Evolutionary conservation across 2,329 filamentous ascomycete genomes (phyloP), one percentile per base, ranked within the genome.

Genomic region (Malbranchea cinnamomea): DNA sequence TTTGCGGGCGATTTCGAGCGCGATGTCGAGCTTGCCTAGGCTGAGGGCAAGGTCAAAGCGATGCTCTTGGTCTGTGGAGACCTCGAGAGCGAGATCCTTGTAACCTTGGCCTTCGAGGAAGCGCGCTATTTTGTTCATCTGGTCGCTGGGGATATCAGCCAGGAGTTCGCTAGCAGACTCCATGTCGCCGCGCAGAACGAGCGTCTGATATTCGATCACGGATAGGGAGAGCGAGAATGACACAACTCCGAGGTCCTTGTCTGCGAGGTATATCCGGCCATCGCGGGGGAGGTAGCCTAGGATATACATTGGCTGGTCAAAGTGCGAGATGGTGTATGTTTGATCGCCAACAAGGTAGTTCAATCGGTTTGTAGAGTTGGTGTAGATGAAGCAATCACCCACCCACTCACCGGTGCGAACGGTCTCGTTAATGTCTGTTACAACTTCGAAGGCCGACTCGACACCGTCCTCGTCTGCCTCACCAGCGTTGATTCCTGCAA

Each of bases 331-430:
- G 3, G 87, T 94, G 65, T 95, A 94, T 9, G 84, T 92, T 60
- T 95, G 85, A 58, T 95, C 89, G 41, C 89, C 89, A 9, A 98
- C 87, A 13, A 98, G 73, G 61, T 95, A 95, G 65, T 95, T 95
- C 36, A 98, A 67, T 38, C 89, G 80, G 65, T 95, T 94, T 6
- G 85, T 92, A 54, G 71, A 80, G 66, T 92, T 95, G 32, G 89
- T 94, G 68, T 95, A 98, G 53, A 95, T 85, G 67, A 98, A 93
- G 63, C 87, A 93, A 61, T 98, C 89, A 38, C 89, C 89, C 34
- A 98, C 81, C 89, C 89, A 98, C 61, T 92, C 81, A 44, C 87
- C 89, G 12, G 87, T 94, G 41, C 82, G 79, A 30, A 95, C 84
- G 40, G 70, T 81, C 60, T 95, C 89, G 50, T 78, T 87, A 49